Base-by-base conservation (phyloP, 768 basidiomycete species). In the Termitomyces sp. region DNA sequence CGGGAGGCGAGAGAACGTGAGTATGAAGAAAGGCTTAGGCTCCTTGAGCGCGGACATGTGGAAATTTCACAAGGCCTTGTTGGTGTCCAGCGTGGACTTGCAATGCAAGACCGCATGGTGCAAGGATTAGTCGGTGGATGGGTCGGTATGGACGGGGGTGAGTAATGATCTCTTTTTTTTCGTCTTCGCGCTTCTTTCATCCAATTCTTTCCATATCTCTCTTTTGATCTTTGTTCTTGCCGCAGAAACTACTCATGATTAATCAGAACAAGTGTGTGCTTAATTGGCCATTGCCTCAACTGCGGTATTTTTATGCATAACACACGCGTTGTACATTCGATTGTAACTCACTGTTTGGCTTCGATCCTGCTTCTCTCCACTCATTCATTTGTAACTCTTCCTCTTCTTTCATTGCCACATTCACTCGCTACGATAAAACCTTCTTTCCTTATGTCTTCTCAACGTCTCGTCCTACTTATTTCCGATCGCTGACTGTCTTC, bases 91-190 rank as follows among this genome's bases (percentile, higher is more conserved):
- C 50, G 74, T 38, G 87, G 82, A 62, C 83, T 87, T 83, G 88
- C 87, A 33, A 87, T 92, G 71, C 91, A 93, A 75, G 93, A 95
- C 63, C 84, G 83, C 43, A 69, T 93, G 55, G 87, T 94, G 63
- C 84, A 87, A 57, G 91, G 90, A 73, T 88, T 91, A 70, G 74
- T 94, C 63, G 84, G 87, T 63, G 72, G 51, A 81, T 61, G 55
- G 36, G 53, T 54, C 0, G 45, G 55, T 20, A 20, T 32, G 2
- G 90, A 91, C 72, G 75, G 71, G 59, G 59, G 60, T 60, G 60
- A 59, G 66, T 60, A 59, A 56, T n/a, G 16, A 44, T 26, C 56
- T 26, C 50, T 51, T 49, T 62, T 36, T 49, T 30, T 30, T 26
- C 26, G 41, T n/a, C 59, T 56, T 50, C 40, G 41, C 35, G 1